Evolutionary conservation across 345 rosid genomes (phyloP), one percentile per base, ranked within the genome.

Genomic region (Eucalyptus curtisii): DNA sequence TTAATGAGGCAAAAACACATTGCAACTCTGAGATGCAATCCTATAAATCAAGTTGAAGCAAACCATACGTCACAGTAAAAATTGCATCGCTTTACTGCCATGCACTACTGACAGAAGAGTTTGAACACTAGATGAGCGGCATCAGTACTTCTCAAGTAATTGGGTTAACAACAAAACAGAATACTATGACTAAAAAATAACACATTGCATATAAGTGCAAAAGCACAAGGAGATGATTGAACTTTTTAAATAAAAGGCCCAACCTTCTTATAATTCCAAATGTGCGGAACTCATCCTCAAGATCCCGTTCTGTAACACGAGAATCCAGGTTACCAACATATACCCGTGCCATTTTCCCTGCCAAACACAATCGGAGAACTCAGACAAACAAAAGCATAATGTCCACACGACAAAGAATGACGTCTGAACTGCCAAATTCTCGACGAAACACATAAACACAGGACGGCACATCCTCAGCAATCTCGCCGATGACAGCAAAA

Each of bases 271-370:
- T 87, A 57, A 87, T 47, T 44, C 88, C 88, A 59, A 55, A 87
- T 30, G 64, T 5, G 22, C 88, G 88, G 31, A 87, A 87, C 88
- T 87, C 88, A 48, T 87, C 88, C 80, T 87, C 88, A 0, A 87
- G 88, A 61, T 87, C 88, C 17, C 88, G 64, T 55, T 88, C 86
- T 16, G 68, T 40, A 17, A 88, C 86, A 49, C 88, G 88, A 49
- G 88, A 87, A 87, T 87, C 88, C 88, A 87, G 71, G 88, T 87
- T 87, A 49, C 88, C 88, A 13, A 87, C 82, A 76, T 87, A 87
- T 24, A 87, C 85, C 19, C 88, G 85, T 27, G 88, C 88, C 88
- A 87, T 87, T 49, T 45, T 49, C 81, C 88, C 81, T 45, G 88
- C 44, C 88, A 64, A 37, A 49, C 47, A n/a, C 11, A 48, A 33